Base-by-base conservation (phyloP, 495 filamentous ascomycete species). In the Penicillium taxi region DNA sequence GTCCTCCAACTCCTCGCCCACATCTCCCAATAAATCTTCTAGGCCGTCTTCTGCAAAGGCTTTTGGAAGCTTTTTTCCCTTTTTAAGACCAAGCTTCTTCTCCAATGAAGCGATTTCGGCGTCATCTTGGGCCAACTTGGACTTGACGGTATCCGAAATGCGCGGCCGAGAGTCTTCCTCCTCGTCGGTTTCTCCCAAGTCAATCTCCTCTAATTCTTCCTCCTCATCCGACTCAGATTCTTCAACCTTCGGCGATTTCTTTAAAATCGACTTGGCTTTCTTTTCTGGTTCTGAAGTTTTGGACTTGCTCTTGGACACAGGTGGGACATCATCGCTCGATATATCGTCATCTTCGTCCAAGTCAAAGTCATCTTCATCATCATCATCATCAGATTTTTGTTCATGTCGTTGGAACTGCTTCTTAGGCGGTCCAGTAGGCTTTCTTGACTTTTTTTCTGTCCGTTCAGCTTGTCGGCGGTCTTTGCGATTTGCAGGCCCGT, bases 91-190 rank as follows among this genome's bases (percentile, higher is more conserved):
- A 24, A 98, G 69, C 51, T 84, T 93, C 64, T 80, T 86, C 62
- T 98, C 93, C 39, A 96, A 58, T 6, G 78, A 84, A 11, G 82
- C 80, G 50, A 98, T 96, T 43, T 95, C 85, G 2, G 75, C 79
- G 48, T 96, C 86, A 38, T 96, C 91, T 39, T 69, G 43, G 4
- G 56, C 64, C 0, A 96, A 61, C 42, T 74, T 80, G 5, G 78
- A 72, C 54, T 75, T 78, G 1, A 82, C 66, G 0, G 64, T 65
- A 37, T 69, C 75, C 5, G 85, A 74, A 8, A 81, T 33, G 32
- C 32, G 37, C 3, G 32, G 16, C 9, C 14, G 17, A 9, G 14
- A 9, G 28, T 20, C 14, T 6, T 27, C 18, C 29, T 53, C 32
- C 4, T 42, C 31, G 6, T 62, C 23, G 7, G 20, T 11, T 27